A percentile compares a stretch with the other conserved stretches of the same genome.
Conservation (phyloP, 2,329 filamentous ascomycete species). For the Hypoxylon sp. region DNA sequence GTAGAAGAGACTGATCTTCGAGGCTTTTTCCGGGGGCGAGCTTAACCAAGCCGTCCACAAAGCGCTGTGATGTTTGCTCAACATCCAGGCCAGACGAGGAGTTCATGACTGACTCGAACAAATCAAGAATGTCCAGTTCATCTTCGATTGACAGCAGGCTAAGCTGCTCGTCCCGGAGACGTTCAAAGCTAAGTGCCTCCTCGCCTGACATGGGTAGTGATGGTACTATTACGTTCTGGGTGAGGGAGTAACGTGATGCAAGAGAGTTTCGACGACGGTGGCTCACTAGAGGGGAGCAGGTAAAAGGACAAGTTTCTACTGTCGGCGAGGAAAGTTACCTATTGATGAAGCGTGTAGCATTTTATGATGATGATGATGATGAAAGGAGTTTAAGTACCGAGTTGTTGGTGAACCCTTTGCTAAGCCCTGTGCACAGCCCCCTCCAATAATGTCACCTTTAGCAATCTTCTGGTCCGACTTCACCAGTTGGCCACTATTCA, state of each 20-base stretch:
- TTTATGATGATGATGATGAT: background rate
- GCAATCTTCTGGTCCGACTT: too few species aligned
- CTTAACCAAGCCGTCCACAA: conserved; percentile 4
- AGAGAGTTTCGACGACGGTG: background rate
- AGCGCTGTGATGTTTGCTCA: conserved; percentile 8
- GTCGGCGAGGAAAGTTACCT: background rate
- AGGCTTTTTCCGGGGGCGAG: conserved; percentile 1
- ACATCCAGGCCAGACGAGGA: background rate
- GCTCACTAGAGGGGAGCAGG: background rate
- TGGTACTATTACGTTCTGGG: conserved; percentile 2
- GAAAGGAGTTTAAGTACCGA: background rate
- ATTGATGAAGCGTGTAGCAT: background rate
- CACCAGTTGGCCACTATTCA: too few species aligned
- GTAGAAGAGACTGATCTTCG: conserved; percentile 6
- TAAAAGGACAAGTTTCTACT: background rate
- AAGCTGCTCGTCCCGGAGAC: conserved; percentile 1
- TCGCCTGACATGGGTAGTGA: background rate
- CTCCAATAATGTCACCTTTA: too few species aligned
- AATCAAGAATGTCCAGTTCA: conserved; percentile 6
- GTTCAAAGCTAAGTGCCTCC: background rate
- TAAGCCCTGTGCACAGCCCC: background rate
- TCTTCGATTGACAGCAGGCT: conserved; percentile 1
- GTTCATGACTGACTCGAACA: conserved; percentile 6
- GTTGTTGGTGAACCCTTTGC: background rate
- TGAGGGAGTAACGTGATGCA: background rate